Base-by-base conservation (phyloP, 2,329 filamentous ascomycete species). In the Pyrenophora teres region DNA sequence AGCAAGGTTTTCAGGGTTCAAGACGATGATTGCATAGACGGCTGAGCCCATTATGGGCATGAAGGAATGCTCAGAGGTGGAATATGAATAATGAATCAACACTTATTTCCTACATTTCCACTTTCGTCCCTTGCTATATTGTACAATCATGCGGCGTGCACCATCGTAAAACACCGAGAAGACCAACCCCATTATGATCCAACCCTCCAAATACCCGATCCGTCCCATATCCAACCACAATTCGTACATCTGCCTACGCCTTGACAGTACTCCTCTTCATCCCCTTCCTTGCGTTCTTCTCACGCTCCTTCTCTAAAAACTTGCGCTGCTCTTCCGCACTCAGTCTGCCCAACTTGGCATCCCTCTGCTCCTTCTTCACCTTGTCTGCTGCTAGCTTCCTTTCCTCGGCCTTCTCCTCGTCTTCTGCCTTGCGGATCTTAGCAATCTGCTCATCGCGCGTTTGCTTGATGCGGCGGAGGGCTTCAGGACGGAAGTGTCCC, bases 401-500 rank as follows among this genome's bases (percentile, higher is more conserved):
- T 72, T 86, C 84, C 69, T 86, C 84, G 12, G 83, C 82, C 71
- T 84, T 84, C 68, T 86, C 84, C 45, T 83, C 90, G 60, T 97
- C 91, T 46, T 87, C 85, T 0, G 83, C 78, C 76, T 89, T 92
- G 74, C 88, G 86, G 68, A 99, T 86, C 78, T 89, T 89, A 69
- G 83, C 83, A 65, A 89, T 83, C 67, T 90, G 87, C 50, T 90
- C 87, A 37, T 97, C 93, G 59, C 94, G 91, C 30, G 87, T 87
- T 56, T 80, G 79, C 67, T 86, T 86, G 62, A 99, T 82, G 80
- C 95, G 96, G 74, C 90, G 90, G 72, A 88, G 78, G 30, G 96
- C 92, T 79, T 97, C 79, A 32, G 90, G 85, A 10, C 94, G 90
- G 86, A 97, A 97, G 75, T 90, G 92, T 9, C 85, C 92, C 21